Conservation (phyloP, 192 early-diverging fungal species). For the Coemansia sp. region DNA sequence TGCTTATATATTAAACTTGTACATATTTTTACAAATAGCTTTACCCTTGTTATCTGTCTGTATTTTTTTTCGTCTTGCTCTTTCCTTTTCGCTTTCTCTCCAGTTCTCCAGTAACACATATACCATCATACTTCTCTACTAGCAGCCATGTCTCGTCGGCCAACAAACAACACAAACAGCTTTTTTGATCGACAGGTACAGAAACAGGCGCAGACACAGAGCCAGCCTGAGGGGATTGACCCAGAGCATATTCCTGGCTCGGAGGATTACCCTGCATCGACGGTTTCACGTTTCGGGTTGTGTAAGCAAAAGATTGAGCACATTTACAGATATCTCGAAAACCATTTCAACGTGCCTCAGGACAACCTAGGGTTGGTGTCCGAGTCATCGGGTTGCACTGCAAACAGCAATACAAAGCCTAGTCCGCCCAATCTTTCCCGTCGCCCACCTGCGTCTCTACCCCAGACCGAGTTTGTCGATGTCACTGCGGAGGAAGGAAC, state of each 20-base stretch:
- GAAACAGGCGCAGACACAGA: background rate
- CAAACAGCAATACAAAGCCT: background rate
- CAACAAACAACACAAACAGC: background rate
- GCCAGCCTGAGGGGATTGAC: slow-evolving; percentile 1
- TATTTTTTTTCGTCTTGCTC: too few species aligned
- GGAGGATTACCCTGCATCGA: slow-evolving; percentile 6
- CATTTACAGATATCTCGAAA: slow-evolving; percentile 29
- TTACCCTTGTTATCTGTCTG: too few species aligned
- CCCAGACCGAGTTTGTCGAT: too few species aligned
- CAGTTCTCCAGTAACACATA: background rate
- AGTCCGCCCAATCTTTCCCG: too few species aligned
- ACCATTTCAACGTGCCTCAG: slow-evolving; percentile 29
- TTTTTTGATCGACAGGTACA: background rate
- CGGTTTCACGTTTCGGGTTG: slow-evolving; percentile 6
- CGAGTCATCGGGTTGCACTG: slow-evolving; percentile 4
- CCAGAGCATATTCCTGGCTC: background rate
- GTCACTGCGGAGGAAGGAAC: too few species aligned
- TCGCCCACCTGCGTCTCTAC: too few species aligned
- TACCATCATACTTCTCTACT: background rate
- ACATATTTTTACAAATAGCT: too few species aligned
- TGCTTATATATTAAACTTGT: too few species aligned
- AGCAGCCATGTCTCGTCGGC: slow-evolving; percentile 11
- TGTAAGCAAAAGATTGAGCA: slow-evolving; percentile 31
- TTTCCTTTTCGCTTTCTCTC: background rate
- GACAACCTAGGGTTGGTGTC: slow-evolving; percentile 20